Evolutionary conservation across 176 grass and related monocot genomes (phyloP).

Genomic region (Carex myosuroides): DNA sequence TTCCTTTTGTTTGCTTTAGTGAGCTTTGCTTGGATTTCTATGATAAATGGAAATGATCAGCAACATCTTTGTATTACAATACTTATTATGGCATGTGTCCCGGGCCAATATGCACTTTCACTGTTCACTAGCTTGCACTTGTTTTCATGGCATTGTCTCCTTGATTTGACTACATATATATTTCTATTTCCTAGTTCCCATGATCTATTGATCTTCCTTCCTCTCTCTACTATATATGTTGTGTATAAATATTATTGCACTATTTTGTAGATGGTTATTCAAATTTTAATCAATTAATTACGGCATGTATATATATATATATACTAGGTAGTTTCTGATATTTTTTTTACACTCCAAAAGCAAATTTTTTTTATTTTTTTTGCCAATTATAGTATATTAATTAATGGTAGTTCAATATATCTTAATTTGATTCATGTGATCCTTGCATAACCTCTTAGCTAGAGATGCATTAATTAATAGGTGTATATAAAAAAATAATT

Average conservation of each 20-base stretch:
- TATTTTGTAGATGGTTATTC: neutral
- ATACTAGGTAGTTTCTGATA: neutral
- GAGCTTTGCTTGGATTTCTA: neutral
- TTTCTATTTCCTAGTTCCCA: slow-evolving; percentile 12
- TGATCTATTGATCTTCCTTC: neutral
- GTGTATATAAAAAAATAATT: neutral
- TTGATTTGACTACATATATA: slow-evolving; percentile 18
- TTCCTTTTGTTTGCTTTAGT: neutral
- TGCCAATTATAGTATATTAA: neutral
- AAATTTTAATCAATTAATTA: neutral
- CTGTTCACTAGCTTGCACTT: slow-evolving; percentile 17
- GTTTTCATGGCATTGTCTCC: slow-evolving; percentile 20
- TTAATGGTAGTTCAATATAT: neutral
- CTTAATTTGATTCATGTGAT: neutral
- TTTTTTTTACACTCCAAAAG: neutral
- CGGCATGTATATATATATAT: too few relatives aligned
- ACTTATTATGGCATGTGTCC: slow-evolving; percentile 13
- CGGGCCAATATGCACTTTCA: slow-evolving; percentile 6
- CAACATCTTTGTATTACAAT: neutral
- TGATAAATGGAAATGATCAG: neutral
- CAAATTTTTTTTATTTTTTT: neutral
- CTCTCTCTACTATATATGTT: neutral
- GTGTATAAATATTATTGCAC: neutral
- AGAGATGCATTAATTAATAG: neutral
- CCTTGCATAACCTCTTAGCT: neutral